phyloP scores from a whole-genome alignment of 768 basidiomycete species.

The Guyanaporus albipodus region DNA sequence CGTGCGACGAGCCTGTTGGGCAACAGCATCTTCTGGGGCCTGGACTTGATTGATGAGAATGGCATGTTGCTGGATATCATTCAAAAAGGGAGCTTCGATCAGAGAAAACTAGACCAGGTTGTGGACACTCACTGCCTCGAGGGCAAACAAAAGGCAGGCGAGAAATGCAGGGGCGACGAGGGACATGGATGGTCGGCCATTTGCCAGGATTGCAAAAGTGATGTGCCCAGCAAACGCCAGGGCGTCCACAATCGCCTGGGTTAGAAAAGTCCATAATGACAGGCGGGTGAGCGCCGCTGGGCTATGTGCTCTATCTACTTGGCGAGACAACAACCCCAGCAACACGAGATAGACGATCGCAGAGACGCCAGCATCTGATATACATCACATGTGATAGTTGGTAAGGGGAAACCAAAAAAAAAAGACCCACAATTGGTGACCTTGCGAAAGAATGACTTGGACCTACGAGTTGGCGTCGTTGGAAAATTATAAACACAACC shows the following conservation, averaged over 20 bases:
- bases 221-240: constrained; percentile 86
- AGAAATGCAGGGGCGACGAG: constrained; percentile 83
- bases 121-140: constrained; percentile 67
- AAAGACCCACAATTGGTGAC: constrained; percentile 55
- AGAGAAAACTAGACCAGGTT: background rate
- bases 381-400: constrained; percentile 3
- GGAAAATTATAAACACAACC: background rate
- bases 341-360: constrained; percentile 63
- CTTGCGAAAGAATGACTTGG: constrained; percentile 67
- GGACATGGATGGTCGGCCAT: constrained; percentile 77
- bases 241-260: constrained; percentile 75
- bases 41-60: constrained; percentile 80
- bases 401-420: background rate
- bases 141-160: constrained; percentile 72
- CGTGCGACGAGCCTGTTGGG: constrained; percentile 25
- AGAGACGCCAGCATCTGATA: constrained; percentile 68
- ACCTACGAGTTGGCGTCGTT: constrained; percentile 30
- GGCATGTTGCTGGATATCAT: constrained; percentile 66
- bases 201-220: constrained; percentile 81
- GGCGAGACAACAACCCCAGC: constrained; percentile 65
- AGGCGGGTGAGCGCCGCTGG: constrained; percentile 75
- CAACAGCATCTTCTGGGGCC: constrained; percentile 58
- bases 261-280: constrained; percentile 79
- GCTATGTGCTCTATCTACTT: constrained; percentile 71
- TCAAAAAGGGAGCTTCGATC: background rate